These are phyloP conservation scores for Taiozyma onychis DNA, from an alignment of 1,139 yeast genomes.

Conservation along the genomic window DNA sequence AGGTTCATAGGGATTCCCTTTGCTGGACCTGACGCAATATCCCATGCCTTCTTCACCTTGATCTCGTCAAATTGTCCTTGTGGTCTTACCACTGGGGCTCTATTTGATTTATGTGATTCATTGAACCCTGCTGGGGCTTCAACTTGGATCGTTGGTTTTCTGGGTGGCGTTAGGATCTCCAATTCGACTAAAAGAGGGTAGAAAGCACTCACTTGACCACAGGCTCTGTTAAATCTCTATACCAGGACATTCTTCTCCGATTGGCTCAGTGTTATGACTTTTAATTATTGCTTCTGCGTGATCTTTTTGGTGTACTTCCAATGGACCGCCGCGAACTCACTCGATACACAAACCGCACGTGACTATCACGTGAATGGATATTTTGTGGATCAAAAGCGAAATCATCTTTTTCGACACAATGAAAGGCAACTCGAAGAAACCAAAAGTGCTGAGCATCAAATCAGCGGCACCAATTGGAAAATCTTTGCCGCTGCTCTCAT, in stretches of 20 bases:
- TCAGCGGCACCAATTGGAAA: background rate
- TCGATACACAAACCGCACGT: background rate
- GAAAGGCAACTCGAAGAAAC: background rate
- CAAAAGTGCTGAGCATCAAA: background rate
- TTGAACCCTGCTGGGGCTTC: conserved; percentile 4
- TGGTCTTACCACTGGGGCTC: background rate
- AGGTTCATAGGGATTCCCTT: conserved; percentile 85
- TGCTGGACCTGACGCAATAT: conserved; percentile 75
- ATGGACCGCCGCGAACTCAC: background rate
- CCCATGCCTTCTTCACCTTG: conserved; percentile 65
- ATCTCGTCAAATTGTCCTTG: conserved; percentile 3
- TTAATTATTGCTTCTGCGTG: background rate
- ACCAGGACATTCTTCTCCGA: background rate
- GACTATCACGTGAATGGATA: background rate
- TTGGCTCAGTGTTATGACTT: background rate
- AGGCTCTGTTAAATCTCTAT: background rate
- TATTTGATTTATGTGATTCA: background rate
- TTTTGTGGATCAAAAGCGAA: background rate
- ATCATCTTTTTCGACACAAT: background rate
- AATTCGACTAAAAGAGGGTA: background rate
- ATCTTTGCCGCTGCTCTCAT: background rate
- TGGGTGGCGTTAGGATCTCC: background rate
- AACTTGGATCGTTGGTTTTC: background rate
- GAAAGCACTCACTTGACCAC: background rate
- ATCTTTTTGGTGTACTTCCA: too few species aligned